Percentiles rank a stretch among this genome's conserved stretches.
Evolutionary conservation across 495 filamentous ascomycete species (phyloP).

Genomic region (Aspergillus carlsbadensis): DNA sequence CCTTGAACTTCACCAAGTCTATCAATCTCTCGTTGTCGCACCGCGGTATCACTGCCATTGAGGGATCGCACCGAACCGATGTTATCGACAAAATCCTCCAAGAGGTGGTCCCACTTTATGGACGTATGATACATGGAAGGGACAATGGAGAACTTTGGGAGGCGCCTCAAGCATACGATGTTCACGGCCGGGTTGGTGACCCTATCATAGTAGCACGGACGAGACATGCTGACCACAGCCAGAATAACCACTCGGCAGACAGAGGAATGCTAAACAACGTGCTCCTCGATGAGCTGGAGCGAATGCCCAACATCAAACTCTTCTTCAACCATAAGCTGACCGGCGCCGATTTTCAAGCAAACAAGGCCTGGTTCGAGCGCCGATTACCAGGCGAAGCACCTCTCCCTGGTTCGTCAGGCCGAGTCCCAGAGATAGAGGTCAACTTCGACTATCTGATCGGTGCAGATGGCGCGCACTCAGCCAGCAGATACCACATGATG

Average conservation of each 20-base stretch:
- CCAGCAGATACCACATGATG: slow-evolving; percentile 89
- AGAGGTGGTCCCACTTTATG: slow-evolving; percentile 87
- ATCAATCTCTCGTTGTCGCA: slow-evolving; percentile 96
- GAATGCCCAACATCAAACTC: slow-evolving; percentile 80
- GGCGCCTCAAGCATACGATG: slow-evolving; percentile 83
- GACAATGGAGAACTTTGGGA: slow-evolving; percentile 68
- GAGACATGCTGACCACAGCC: slow-evolving; percentile 49
- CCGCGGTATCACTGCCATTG: slow-evolving; percentile 87
- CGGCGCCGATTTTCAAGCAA: slow-evolving; percentile 75
- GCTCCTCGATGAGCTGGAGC: slow-evolving; percentile 80
- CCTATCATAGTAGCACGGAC: slow-evolving; percentile 3
- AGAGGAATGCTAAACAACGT: slow-evolving; percentile 79
- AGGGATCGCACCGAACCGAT: slow-evolving; percentile 56
- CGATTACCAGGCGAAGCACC: slow-evolving; percentile 33
- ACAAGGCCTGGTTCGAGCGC: slow-evolving; percentile 85
- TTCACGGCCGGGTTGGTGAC: slow-evolving; percentile 72
- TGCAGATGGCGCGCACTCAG: slow-evolving; percentile 94
- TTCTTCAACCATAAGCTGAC: slow-evolving; percentile 91
- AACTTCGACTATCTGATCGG: slow-evolving; percentile 91
- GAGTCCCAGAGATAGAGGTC: slow-evolving; percentile 63
- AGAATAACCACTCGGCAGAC: slow-evolving; percentile 44
- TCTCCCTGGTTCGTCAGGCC: slow-evolving; percentile 31
- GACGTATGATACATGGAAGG: slow-evolving; percentile 93
- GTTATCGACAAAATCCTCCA: slow-evolving; percentile 71
- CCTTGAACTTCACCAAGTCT: slow-evolving; percentile 94